phyloP scores from a whole-genome alignment of 2,329 filamentous ascomycete species.

The Aquanectria penicillioides region DNA sequence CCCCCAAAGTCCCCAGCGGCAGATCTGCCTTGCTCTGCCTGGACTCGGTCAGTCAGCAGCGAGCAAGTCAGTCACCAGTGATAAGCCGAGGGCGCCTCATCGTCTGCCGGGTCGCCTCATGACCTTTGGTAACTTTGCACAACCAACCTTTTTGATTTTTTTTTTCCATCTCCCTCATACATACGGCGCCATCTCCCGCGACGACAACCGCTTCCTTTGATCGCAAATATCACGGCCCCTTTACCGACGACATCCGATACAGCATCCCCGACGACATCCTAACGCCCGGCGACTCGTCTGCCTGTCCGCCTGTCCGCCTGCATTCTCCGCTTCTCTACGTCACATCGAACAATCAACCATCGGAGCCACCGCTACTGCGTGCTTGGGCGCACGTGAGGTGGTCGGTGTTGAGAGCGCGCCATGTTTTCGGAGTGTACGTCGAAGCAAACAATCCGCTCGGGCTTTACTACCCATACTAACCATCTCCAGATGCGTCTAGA shows the following conservation, averaged over 20 bases:
- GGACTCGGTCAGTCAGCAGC: slow-evolving; percentile 40
- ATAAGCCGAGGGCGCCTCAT: slow-evolving; percentile 39
- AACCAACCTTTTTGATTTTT: slow-evolving; percentile 25
- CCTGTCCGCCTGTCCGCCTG: slow-evolving; percentile 23
- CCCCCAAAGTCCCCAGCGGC: slow-evolving; percentile 10
- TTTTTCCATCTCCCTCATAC: slow-evolving; percentile 29
- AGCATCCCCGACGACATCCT: slow-evolving; percentile 28
- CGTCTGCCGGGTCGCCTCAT: slow-evolving; percentile 42
- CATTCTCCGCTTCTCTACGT: slow-evolving; percentile 32
- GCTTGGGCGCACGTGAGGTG: slow-evolving; percentile 43
- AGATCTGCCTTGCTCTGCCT: slow-evolving; percentile 34
- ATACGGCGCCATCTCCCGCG: neutral
- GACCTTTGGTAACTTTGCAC: slow-evolving; percentile 23
- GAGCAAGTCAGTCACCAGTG: slow-evolving; percentile 38
- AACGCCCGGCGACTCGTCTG: slow-evolving; percentile 19
- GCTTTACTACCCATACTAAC: slow-evolving; percentile 23
- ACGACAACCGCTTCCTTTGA: slow-evolving; percentile 11
- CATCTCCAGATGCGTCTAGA: slow-evolving; percentile 82
- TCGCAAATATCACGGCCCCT: neutral
- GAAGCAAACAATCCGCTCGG: neutral
- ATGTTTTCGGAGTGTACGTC: slow-evolving; percentile 84
- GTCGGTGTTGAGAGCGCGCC: slow-evolving; percentile 46
- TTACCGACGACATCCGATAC: slow-evolving; percentile 8
- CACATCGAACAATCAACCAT: slow-evolving; percentile 32
- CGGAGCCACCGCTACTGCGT: slow-evolving; percentile 20